Evolutionary conservation across 2,329 filamentous ascomycete species (phyloP).

Genomic region (Periconia macrospinosa): DNA sequence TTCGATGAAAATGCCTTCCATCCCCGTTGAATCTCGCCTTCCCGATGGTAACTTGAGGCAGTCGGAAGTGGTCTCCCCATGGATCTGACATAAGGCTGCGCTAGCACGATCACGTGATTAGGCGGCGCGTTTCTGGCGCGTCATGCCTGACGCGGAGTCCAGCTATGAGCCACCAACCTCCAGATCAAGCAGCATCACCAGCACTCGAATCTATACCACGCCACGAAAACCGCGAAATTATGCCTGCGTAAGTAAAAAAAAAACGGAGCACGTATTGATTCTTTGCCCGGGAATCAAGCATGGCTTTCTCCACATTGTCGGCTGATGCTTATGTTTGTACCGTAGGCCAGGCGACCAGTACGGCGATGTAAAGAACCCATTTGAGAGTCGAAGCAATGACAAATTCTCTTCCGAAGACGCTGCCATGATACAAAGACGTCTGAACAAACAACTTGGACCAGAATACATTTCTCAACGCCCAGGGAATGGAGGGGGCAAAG

Average conservation of each 20-base stretch:
- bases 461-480: conserved; percentile 90
- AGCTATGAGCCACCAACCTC: conserved; percentile 25
- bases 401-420: conserved; percentile 90
- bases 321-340: conserved; percentile 15
- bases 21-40: no score
- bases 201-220: conserved; percentile 27
- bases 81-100: no score
- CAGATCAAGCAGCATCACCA: conserved; percentile 21
- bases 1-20: no score
- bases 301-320: neutral
- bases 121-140: conserved; percentile 23
- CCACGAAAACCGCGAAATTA: conserved; percentile 22
- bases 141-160: conserved; percentile 32
- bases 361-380: conserved; percentile 67
- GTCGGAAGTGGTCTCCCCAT: no score
- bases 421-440: conserved; percentile 78
- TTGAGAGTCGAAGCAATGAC: conserved; percentile 74
- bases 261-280: neutral
- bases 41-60: no score
- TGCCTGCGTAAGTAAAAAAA: conserved; percentile 38
- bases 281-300: neutral
- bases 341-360: conserved; percentile 44
- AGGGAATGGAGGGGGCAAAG: conserved; percentile 80
- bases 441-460: conserved; percentile 92
- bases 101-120: conserved; percentile 10